Percentiles rank a stretch among this genome's conserved stretches.
These are phyloP conservation scores for Penicillium sp. DNA, from an alignment of 2,329 filamentous ascomycete species.

Conservation along the genomic window DNA sequence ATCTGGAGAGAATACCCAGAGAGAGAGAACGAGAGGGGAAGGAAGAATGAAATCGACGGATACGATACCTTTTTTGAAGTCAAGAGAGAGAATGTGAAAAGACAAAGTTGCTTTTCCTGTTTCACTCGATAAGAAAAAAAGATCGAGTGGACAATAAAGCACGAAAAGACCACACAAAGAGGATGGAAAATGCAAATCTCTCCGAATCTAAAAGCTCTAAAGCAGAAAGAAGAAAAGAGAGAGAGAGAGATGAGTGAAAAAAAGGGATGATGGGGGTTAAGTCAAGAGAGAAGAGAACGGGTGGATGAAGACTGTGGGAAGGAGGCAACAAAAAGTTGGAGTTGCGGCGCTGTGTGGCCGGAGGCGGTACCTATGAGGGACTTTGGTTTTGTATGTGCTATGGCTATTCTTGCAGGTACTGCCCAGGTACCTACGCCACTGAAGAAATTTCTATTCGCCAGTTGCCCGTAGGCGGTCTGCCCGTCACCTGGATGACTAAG, in stretches of 20 bases:
- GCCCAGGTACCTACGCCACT: conserved; percentile 9
- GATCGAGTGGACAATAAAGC: conserved; percentile 22
- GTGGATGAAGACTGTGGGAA: conserved; percentile 24
- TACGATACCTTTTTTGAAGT: conserved; percentile 13
- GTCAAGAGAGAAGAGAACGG: conserved; percentile 23
- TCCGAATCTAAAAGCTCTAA: conserved; percentile 34
- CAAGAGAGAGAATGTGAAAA: conserved; percentile 21
- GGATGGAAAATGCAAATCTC: conserved; percentile 30
- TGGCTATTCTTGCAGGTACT: neutral
- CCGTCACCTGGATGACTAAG: conserved; percentile 16
- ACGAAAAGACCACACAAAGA: conserved; percentile 16
- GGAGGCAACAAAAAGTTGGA: conserved; percentile 27
- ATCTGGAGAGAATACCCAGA: conserved; percentile 10
- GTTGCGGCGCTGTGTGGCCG: conserved; percentile 8
- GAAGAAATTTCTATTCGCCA: conserved; percentile 18
- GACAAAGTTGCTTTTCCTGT: conserved; percentile 21
- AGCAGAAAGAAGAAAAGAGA: conserved; percentile 28
- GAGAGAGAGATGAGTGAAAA: conserved; percentile 22
- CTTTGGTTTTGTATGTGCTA: neutral
- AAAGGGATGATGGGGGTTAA: conserved; percentile 23
- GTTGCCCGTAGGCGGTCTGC: conserved; percentile 12
- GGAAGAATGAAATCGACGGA: conserved; percentile 10
- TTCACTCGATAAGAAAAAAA: conserved; percentile 24
- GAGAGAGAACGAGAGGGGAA: conserved; percentile 1
- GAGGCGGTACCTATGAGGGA: neutral